Evolutionary conservation across 2,329 filamentous ascomycete species (phyloP).

Genomic region (Xylaria sp.): DNA sequence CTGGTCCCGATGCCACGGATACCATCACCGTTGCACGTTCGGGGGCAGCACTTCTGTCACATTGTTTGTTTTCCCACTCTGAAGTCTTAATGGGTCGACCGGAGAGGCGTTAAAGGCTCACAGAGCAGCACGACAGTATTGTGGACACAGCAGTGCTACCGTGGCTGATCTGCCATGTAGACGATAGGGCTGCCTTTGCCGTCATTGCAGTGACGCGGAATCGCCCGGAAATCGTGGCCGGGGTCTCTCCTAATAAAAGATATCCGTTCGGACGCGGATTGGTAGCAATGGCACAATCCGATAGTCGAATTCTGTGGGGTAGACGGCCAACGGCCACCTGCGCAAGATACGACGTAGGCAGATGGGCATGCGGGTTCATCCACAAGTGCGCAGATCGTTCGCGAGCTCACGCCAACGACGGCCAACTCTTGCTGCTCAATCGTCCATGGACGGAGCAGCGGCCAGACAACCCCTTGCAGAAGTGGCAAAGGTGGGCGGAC

Average conservation of each 20-base stretch:
- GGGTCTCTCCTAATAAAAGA: slow-evolving; percentile 14
- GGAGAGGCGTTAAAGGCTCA: not conserved
- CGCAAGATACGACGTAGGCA: not conserved
- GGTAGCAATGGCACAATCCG: slow-evolving; percentile 12
- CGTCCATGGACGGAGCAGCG: not conserved
- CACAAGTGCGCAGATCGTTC: slow-evolving; percentile 17
- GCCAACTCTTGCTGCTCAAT: not conserved
- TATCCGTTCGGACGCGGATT: slow-evolving; percentile 19
- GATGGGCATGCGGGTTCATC: slow-evolving; percentile 10
- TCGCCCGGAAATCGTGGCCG: slow-evolving; percentile 21
- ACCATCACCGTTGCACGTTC: slow-evolving; percentile 3
- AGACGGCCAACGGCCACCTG: slow-evolving; percentile 14
- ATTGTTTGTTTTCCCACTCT: slow-evolving; percentile 2
- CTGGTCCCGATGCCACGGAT: slow-evolving; percentile 35
- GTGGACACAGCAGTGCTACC: slow-evolving; percentile 4
- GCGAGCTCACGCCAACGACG: slow-evolving; percentile 9
- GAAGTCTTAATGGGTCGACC: not conserved
- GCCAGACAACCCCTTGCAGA: not conserved
- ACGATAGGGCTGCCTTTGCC: slow-evolving; percentile 7
- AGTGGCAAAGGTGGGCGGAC: no score
- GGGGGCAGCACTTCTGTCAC: not conserved
- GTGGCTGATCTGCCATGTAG: not conserved
- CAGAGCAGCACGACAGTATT: not conserved
- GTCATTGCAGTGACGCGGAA: slow-evolving; percentile 13
- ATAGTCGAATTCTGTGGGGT: slow-evolving; percentile 25